Conservation (phyloP, 2,329 filamentous ascomycete species). For the Ilyonectria robusta region DNA sequence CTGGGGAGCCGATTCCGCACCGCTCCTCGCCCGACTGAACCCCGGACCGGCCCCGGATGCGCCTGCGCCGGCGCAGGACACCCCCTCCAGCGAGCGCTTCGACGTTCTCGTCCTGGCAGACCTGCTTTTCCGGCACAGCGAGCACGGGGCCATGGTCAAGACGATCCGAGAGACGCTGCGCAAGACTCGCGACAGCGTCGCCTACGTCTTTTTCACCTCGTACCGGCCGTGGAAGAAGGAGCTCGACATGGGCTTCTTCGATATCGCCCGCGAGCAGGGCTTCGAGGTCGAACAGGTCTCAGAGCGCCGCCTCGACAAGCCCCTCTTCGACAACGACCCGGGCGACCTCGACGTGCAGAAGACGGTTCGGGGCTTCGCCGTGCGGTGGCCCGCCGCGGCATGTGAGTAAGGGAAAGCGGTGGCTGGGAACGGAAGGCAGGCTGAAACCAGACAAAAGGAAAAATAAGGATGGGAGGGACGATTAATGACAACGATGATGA, state of each 20-base stretch:
- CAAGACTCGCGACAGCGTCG: constrained; percentile 67
- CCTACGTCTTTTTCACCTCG: constrained; percentile 93
- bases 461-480: constrained; percentile 9
- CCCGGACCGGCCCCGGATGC: constrained; percentile 33
- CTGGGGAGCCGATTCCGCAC: constrained; percentile 79
- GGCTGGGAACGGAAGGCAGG: constrained; percentile 23
- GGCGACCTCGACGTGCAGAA: constrained; percentile 86
- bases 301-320: constrained; percentile 85
- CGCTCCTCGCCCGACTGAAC: constrained; percentile 72
- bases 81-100: constrained; percentile 64
- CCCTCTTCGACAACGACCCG: constrained; percentile 90
- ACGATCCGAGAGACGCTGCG: constrained; percentile 79
- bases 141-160: constrained; percentile 83
- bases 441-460: constrained; percentile 8
- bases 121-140: constrained; percentile 90
- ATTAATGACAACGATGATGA: constrained; percentile 20
- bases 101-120: constrained; percentile 91
- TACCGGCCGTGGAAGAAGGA: constrained; percentile 92
- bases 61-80: constrained; percentile 25
- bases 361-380: constrained; percentile 84
- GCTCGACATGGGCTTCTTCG: constrained; percentile 90
- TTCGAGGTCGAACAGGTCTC: constrained; percentile 85
- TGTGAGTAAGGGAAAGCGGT: constrained; percentile 29
- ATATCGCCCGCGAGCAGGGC: constrained; percentile 77
- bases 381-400: constrained; percentile 72